These are phyloP conservation scores for Boletus insuetus DNA, from an alignment of 768 basidiomycete genomes.

Conservation along the genomic window DNA sequence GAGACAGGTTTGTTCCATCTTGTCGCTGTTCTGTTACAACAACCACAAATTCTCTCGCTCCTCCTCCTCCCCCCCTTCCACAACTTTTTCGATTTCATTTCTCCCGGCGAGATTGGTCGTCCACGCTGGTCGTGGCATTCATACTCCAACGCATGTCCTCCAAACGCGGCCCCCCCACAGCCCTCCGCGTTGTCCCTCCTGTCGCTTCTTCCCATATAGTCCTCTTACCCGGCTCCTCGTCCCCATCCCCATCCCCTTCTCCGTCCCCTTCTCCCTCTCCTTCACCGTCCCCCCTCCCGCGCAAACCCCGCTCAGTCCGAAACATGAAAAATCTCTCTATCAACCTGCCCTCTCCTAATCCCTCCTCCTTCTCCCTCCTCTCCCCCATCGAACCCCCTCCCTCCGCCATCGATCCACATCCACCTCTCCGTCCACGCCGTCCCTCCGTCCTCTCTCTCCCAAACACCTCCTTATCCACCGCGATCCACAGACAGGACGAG, in stretches of 20 bases:
- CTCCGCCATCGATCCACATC: conserved; percentile 19
- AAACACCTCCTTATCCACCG: conserved; percentile 44
- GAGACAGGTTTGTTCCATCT: conserved; percentile 1
- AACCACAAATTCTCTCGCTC: too few species aligned
- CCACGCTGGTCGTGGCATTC: conserved; percentile 37
- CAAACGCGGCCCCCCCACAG: conserved; percentile 30
- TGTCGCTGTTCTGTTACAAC: too few species aligned
- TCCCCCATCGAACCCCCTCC: conserved; percentile 32
- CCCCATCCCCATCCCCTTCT: conserved; percentile 8
- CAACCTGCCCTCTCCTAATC: conserved; percentile 42
- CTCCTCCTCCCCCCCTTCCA: too few species aligned
- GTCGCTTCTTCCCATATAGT: conserved; percentile 33
- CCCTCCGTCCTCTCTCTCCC: conserved; percentile 73
- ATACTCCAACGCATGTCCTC: conserved; percentile 28
- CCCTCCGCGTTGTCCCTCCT: conserved; percentile 52
- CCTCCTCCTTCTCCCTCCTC: conserved; percentile 15
- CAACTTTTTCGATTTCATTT: too few species aligned
- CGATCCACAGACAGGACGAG: conserved; percentile 64
- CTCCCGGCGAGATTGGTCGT: too few species aligned
- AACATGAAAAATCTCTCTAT: conserved; percentile 81
- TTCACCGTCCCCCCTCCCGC: neutral
- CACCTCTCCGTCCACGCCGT: conserved; percentile 48
- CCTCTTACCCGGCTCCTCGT: too few species aligned
- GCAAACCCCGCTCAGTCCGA: conserved; percentile 26
- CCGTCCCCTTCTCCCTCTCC: neutral